phyloP scores from a whole-genome alignment of 176 grass and related monocot species.

The Carex parvula region DNA sequence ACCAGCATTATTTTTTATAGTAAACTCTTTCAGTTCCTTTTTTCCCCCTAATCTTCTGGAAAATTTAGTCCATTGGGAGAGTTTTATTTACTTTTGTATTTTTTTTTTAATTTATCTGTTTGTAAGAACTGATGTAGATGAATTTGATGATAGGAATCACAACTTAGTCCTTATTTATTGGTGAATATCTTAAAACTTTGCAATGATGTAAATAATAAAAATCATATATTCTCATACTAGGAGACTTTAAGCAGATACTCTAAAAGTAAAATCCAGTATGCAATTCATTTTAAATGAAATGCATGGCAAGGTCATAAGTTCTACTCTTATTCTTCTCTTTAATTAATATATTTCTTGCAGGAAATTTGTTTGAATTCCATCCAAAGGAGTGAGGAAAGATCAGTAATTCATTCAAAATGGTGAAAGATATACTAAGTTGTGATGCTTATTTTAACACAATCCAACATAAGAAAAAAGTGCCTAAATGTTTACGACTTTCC shows the following conservation, averaged over 20 bases:
- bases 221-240: not conserved
- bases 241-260: not conserved
- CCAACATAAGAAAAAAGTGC: slow-evolving; percentile 86
- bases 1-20: not conserved
- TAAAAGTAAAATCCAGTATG: not conserved
- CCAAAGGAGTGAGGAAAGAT: not conserved
- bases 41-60: not conserved
- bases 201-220: not conserved
- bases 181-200: not conserved
- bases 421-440: slow-evolving; percentile 35
- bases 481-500: slow-evolving; percentile 61
- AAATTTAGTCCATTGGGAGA: not conserved
- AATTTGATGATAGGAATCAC: not conserved
- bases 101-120: not conserved
- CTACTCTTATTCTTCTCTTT: not conserved
- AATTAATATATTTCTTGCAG: not conserved
- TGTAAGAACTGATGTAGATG: not conserved
- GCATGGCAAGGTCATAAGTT: not conserved
- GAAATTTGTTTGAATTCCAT: not conserved
- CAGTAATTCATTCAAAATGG: not conserved
- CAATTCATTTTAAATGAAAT: not conserved
- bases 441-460: slow-evolving; percentile 92
- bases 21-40: not conserved
- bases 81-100: not conserved
- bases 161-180: not conserved